phyloP scores from a whole-genome alignment of 306 rosid species.

The Gillenia trifoliata region DNA sequence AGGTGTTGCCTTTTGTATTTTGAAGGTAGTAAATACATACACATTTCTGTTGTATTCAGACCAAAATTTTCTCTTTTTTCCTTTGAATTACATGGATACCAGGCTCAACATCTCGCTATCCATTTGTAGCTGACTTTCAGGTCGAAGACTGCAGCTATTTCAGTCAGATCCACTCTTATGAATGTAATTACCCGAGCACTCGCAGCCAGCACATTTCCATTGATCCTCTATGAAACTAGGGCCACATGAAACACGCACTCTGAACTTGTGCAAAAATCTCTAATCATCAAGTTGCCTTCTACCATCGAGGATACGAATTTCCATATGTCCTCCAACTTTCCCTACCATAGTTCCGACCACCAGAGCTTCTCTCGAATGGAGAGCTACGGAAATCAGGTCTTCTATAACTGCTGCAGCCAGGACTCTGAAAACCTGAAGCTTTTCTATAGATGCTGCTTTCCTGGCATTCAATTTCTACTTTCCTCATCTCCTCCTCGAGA shows the following conservation, averaged over 20 bases:
- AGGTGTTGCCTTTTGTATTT: neutral
- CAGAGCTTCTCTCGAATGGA: conserved; percentile 38
- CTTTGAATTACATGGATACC: neutral
- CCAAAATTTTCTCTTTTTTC: neutral
- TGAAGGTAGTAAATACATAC: neutral
- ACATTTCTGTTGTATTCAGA: neutral
- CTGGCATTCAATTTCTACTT: conserved; percentile 38
- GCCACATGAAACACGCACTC: neutral
- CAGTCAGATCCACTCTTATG: neutral
- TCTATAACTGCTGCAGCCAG: conserved; percentile 22
- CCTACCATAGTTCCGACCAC: conserved; percentile 16
- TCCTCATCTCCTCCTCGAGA: conserved; percentile 75
- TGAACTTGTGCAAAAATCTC: neutral
- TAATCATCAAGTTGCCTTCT: neutral
- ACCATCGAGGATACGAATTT: conserved; percentile 34
- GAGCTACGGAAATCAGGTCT: conserved; percentile 37
- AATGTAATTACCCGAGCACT: neutral
- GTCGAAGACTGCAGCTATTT: neutral
- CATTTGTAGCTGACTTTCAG: neutral
- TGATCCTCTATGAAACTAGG: neutral
- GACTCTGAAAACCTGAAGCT: conserved; percentile 40
- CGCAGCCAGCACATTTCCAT: neutral
- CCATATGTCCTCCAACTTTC: conserved; percentile 44
- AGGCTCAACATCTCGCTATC: neutral
- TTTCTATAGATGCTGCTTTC: conserved; percentile 48